Conservation (phyloP, 805 yeast species). For the Yamadazyma laniorum region DNA sequence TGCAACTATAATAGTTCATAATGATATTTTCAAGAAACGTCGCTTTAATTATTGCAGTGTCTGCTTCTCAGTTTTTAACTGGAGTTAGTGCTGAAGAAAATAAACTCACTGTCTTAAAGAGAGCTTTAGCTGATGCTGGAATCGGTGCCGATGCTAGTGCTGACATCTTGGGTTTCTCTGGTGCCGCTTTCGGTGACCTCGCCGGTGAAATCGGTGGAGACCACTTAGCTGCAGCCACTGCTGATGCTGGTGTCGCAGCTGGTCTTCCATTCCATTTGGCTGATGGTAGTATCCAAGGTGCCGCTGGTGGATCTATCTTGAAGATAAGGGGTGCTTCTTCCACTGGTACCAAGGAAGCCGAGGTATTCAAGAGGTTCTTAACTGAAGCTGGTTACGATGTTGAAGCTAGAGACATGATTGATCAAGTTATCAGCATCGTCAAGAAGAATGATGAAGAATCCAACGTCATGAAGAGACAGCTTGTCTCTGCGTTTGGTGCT, state of each 20-base stretch:
- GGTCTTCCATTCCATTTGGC: conserved; percentile 8
- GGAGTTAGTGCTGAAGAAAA: conserved; percentile 11
- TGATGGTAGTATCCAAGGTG: conserved; percentile 4
- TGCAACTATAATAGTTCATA: conserved; percentile 5
- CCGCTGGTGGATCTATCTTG: conserved; percentile 9
- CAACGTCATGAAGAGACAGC: conserved; percentile 12
- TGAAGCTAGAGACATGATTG: conserved; percentile 3
- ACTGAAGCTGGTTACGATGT: conserved; percentile 9
- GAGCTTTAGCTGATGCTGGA: conserved; percentile 13
- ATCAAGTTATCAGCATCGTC: conserved; percentile 9
- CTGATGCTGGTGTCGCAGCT: conserved; percentile 8
- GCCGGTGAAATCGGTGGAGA: conserved; percentile 15
- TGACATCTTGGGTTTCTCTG: conserved; percentile 9
- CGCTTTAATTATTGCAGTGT: conserved; percentile 18
- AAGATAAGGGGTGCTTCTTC: conserved; percentile 11
- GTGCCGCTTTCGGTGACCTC: conserved; percentile 10
- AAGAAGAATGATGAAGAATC: conserved; percentile 14
- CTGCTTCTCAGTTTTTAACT: conserved; percentile 20
- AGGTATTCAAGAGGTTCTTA: conserved; percentile 11
- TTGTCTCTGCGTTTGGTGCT: conserved; percentile 8
- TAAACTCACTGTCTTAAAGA: conserved; percentile 10
- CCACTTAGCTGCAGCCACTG: conserved; percentile 15
- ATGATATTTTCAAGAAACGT: conserved; percentile 14
- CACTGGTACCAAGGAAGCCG: conserved; percentile 10
- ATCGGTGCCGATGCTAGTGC: conserved; percentile 11